Evolutionary conservation across 495 filamentous ascomycete genomes (phyloP), one percentile per base, ranked within the genome.

Genomic region (Daldinia bambusicola): DNA sequence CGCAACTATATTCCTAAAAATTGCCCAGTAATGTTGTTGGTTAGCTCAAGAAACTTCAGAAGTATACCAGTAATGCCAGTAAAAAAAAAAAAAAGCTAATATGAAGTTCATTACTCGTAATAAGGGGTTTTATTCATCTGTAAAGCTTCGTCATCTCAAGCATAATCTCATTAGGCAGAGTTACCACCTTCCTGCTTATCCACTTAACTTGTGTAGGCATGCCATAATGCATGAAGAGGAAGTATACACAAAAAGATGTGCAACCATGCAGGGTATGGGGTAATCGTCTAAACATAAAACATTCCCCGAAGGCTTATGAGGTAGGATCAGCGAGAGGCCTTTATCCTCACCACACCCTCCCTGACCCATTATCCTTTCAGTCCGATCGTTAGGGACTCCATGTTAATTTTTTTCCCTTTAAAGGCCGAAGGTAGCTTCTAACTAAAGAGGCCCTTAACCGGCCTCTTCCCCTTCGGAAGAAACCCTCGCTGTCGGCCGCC

Each of bases 391-490:
- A 6, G n/a, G 16, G 18, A 8, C 16, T 22, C 43, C 9, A 0
- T 6, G 2, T 22, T 48, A 22, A 6, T 45, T 45, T 20, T 45
- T 7, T 45, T 3, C 26, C 41, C 18, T 8, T 14, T 2, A 13
- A 20, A 48, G 0, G 1, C 10, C 18, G 9, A 10, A 48, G 16
- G 43, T 22, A 1, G 1, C 4, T 41, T 37, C 65, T 63, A 69
- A 14, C n/a, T 48, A 30, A 43, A 55, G 45, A 37, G 57, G 26
- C 67, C 40, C 40, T 58, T 65, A 9, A 8, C 12, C 18, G 14
- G 14, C 16, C 31, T 62, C 52, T 63, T 71, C 16, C 50, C 38
- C 31, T 58, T 66, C 7, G 43, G 20, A 6, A 13, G 16, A 9
- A 48, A 20, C 43, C 57, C 50, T 55, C 61, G 45, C 9, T 40